A percentile compares a stretch with the other conserved stretches of the same genome.
These are phyloP conservation scores for Lactarius sp. DNA, from an alignment of 768 basidiomycete genomes.

Conservation along the genomic window DNA sequence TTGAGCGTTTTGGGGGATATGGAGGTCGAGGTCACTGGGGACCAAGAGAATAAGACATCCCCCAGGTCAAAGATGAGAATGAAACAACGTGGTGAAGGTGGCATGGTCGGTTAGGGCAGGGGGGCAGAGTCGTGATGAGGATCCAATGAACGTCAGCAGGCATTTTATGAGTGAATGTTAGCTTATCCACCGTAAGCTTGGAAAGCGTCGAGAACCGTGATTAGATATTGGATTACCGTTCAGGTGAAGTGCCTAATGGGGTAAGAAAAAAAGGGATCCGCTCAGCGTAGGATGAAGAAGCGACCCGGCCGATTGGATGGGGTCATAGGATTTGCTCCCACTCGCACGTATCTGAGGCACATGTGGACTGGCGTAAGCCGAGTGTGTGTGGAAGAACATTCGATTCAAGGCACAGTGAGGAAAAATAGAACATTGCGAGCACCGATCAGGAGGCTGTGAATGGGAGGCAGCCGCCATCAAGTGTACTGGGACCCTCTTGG, in stretches of 20 bases:
- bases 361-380: not conserved
- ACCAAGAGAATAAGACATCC: constrained; percentile 55
- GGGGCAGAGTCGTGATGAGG: not conserved
- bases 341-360: not conserved
- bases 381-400: not conserved
- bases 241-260: not conserved
- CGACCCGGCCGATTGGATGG: not conserved
- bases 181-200: not conserved
- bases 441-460: not conserved
- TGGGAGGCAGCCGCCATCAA: too few relatives aligned
- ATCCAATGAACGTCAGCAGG: not conserved
- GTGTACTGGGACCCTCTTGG: not conserved
- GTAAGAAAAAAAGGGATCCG: not conserved
- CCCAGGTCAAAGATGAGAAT: constrained; percentile 50
- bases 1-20: constrained; percentile 41
- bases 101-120: not conserved
- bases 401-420: not conserved
- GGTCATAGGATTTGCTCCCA: not conserved
- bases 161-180: constrained; percentile 3
- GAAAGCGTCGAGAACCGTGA: not conserved
- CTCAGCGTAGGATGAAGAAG: not conserved
- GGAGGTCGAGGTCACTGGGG: constrained; percentile 39
- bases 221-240: not conserved
- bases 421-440: not conserved
- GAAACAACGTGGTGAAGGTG: constrained; percentile 16